Conservation (phyloP, 805 yeast genomes). For the Pichia cephalocereana region DNA sequence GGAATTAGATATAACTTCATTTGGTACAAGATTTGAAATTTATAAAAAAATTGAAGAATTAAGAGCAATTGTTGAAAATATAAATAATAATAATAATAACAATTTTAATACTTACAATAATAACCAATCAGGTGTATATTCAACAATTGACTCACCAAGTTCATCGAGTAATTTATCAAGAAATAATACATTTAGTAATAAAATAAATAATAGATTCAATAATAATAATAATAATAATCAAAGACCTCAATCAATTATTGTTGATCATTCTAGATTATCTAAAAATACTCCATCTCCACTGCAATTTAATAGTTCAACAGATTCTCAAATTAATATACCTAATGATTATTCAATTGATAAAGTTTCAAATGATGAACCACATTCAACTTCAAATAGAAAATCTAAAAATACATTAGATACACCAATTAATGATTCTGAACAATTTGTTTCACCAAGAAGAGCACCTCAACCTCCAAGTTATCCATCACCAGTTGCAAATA, state of each 20-base stretch:
- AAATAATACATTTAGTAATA: not conserved
- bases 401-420: not conserved
- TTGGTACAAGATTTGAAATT: constrained; percentile 92
- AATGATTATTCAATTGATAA: not conserved
- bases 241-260: constrained; percentile 7
- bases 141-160: not conserved
- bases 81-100: not conserved
- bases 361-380: not conserved
- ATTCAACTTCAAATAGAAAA: not conserved
- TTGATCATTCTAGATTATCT: not conserved
- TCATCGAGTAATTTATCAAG: not conserved
- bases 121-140: not conserved
- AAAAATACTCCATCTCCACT: constrained; percentile 3
- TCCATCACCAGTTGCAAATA: constrained; percentile 19
- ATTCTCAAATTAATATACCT: not conserved
- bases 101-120: not conserved
- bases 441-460: constrained; percentile 57
- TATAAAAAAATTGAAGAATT: constrained; percentile 79
- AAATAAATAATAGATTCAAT: not conserved
- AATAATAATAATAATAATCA: constrained; percentile 1
- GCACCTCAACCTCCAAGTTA: constrained; percentile 59
- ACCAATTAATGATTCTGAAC: not conserved
- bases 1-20: constrained; percentile 84
- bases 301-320: not conserved
- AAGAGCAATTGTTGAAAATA: constrained; percentile 22